Base-by-base conservation (phyloP, 306 rosid species). In the Cicer yamashitae region DNA sequence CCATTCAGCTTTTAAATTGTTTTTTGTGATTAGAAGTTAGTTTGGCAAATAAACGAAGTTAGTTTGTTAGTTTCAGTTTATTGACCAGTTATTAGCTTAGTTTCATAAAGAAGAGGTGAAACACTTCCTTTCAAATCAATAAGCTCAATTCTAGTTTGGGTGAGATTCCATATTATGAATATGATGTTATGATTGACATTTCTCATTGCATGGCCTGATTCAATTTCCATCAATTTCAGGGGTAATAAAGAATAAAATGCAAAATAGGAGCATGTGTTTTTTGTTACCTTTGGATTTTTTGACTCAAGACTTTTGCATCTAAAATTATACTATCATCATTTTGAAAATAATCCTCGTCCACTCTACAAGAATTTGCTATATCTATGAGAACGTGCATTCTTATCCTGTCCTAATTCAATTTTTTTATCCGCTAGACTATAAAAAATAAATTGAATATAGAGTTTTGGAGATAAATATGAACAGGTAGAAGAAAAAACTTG, bases 391-490 rank as follows among this genome's bases (percentile, higher is more conserved):
- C 47, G 17, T 65, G 43, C 40, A 80, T 70, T 77, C 56, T 63
- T 34, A 61, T 37, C 59, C 30, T 63, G 53, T 50, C 57, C 81
- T 50, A 57, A 60, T 67, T 66, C 79, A 56, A 50, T 41, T 6
- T 15, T 50, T 56, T 43, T 41, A 73, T 56, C 46, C 6, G 47
- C 68, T 46, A 70, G 47, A 67, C 70, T 15, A 41, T 1, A 43
- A 66, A 43, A 70, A 70, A 70, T 50, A 65, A 71, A 79, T 79
- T 17, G 73, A 81, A 78, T 58, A 48, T 37, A 60, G 54, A 73
- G 60, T 47, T 62, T 11, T 73, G 56, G 41, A 82, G 60, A 43
- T 22, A 40, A 75, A 75, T 30, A 84, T 79, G 56, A 65, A 78
- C 54, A 76, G 6, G 71, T 13, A 15, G 62, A 43, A 40, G 66